Evolutionary conservation across 495 filamentous ascomycete species (phyloP).

Genomic region (Trichoderma gamsii): DNA sequence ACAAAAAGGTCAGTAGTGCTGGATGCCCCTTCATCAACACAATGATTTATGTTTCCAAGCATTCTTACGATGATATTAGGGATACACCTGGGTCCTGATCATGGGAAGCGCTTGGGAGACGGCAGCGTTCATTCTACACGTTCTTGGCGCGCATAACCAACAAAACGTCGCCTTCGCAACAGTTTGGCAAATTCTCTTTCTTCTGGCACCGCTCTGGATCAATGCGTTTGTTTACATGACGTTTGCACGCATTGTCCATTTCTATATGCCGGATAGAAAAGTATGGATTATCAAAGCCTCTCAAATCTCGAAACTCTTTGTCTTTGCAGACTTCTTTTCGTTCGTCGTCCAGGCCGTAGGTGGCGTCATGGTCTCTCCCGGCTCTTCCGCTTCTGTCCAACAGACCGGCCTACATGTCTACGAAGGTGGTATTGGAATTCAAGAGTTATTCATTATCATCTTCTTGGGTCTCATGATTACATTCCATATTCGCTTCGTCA

Average conservation of each 20-base stretch:
- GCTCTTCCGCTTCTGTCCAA: conserved; percentile 20
- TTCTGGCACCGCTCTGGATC: conserved; percentile 48
- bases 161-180: conserved; percentile 27
- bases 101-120: conserved; percentile 40
- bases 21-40: neutral
- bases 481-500: conserved; percentile 34
- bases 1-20: neutral
- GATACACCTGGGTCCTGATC: conserved; percentile 32
- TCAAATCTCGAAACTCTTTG: conserved; percentile 51
- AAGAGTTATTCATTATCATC: conserved; percentile 52
- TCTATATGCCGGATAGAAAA: conserved; percentile 44
- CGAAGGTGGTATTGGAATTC: conserved; percentile 55
- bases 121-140: conserved; percentile 31
- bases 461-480: conserved; percentile 43
- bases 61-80: conserved; percentile 36
- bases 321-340: conserved; percentile 54
- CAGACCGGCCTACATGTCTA: conserved; percentile 51
- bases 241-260: conserved; percentile 55
- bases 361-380: conserved; percentile 36
- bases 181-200: conserved; percentile 31
- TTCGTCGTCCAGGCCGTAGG: conserved; percentile 59
- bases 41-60: conserved; percentile 19
- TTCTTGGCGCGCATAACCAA: conserved; percentile 34
- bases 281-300: conserved; percentile 46
- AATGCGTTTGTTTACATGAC: conserved; percentile 69